Evolutionary conservation across 1,284 basidiomycete species (phyloP), one percentile per base, ranked within the genome.

Genomic region (Phellopilus nigrolimitatus): DNA sequence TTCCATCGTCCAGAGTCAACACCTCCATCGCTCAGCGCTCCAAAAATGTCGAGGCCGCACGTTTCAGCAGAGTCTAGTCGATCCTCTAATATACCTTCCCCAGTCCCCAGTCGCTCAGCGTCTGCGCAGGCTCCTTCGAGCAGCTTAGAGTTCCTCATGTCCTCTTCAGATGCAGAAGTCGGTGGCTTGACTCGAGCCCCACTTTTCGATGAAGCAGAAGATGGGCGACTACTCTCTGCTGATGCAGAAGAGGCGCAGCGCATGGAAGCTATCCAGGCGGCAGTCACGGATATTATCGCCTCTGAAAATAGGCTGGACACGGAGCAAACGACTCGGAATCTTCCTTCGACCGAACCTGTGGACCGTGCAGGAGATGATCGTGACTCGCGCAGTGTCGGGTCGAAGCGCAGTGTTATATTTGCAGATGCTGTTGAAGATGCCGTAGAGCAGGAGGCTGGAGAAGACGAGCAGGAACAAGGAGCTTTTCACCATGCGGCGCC

Each of bases 251-350:
- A 91, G 62, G 71, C 73, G 8, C 68, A 85, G 57, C 76, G 91
- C 30, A 95, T 97, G 79, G 91, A 93, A 58, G 93, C 92, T 3
- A 93, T 97, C 19, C 92, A 95, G 61, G 90, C 91, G 3, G 95
- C 95, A 1, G 72, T 98, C 54, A 94, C 88, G 13, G 91, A 93
- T 62, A 97, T 98, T 64, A 95, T 97, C 60, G 89, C 91, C 1
- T 72, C 84, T 25, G 91, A 95, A 62, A 78, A 79, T 55, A 74
- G 75, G 54, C 70, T 73, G 51, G 55, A 56, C 19, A 54, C 57
- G 41, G 49, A 53, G 25, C 56, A 55, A 30, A 51, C 55, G 10
- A 50, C 38, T 38, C 44, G 22, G 17, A 25, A 47, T 54, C 25
- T 51, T 58, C 19, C 42, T 21, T 51, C 36, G 24, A 47, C 39